These are phyloP conservation scores for Boehmeria nivea DNA, from an alignment of 306 rosid genomes.

Conservation along the genomic window DNA sequence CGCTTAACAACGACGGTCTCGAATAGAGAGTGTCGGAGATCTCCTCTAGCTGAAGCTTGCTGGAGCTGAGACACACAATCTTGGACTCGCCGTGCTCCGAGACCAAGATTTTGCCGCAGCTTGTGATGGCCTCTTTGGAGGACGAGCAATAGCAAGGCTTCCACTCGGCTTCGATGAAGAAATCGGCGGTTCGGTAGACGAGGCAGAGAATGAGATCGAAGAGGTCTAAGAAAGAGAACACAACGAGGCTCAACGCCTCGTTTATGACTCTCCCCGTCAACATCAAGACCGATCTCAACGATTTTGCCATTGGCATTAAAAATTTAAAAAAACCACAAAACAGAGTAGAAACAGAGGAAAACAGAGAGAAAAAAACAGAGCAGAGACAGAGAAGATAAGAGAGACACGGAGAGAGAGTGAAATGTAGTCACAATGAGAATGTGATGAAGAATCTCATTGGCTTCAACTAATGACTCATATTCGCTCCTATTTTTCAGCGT, in stretches of 20 bases:
- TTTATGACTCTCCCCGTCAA: constrained; percentile 44
- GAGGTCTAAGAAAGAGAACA: constrained; percentile 54
- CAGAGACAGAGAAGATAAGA: neutral
- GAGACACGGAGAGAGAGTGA: neutral
- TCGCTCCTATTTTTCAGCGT: neutral
- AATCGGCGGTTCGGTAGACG: constrained; percentile 57
- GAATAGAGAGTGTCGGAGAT: constrained; percentile 82
- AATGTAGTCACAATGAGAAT: neutral
- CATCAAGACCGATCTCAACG: constrained; percentile 23
- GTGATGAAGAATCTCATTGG: neutral
- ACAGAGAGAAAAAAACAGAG: neutral
- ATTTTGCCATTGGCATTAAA: constrained; percentile 29
- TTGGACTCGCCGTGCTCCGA: constrained; percentile 74
- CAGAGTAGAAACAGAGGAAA: neutral
- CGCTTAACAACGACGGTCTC: constrained; percentile 61
- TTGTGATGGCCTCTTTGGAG: constrained; percentile 51
- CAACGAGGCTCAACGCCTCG: constrained; percentile 61
- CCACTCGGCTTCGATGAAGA: constrained; percentile 66
- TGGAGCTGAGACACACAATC: constrained; percentile 53
- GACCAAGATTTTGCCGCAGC: constrained; percentile 76
- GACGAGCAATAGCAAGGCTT: constrained; percentile 82
- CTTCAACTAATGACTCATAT: neutral
- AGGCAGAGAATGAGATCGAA: constrained; percentile 62
- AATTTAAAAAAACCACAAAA: neutral
- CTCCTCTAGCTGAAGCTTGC: constrained; percentile 63